phyloP scores from a whole-genome alignment of 2,329 filamentous ascomycete genomes.

The Knoxdaviesia proteae region DNA sequence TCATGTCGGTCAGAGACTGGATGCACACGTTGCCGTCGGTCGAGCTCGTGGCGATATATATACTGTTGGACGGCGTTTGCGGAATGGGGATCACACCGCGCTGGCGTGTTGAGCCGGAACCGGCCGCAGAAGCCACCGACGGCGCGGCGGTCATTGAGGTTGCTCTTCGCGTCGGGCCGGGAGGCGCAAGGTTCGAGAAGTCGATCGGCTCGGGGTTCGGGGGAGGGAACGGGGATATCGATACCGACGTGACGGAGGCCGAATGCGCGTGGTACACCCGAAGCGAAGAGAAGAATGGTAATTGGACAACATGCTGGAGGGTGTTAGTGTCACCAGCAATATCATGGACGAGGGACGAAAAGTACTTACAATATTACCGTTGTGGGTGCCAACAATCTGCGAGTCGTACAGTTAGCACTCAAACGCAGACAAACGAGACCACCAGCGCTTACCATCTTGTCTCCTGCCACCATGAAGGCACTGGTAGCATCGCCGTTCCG shows the following conservation, averaged over 20 bases:
- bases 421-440: too few species aligned
- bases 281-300: conserved; percentile 63
- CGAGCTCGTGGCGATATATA: conserved; percentile 82
- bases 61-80: conserved; percentile 66
- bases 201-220: conserved; percentile 16
- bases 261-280: conserved; percentile 83
- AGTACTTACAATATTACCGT: conserved; percentile 73
- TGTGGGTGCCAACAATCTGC: conserved; percentile 82
- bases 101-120: conserved; percentile 15
- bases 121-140: conserved; percentile 20
- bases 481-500: conserved; percentile 91
- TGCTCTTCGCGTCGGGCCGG: conserved; percentile 8
- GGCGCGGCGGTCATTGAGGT: conserved; percentile 13
- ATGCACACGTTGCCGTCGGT: conserved; percentile 93
- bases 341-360: too few species aligned
- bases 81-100: conserved; percentile 38
- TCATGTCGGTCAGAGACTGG: conserved; percentile 65
- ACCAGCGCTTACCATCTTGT: conserved; percentile 63
- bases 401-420: conserved; percentile 11
- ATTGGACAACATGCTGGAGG: conserved; percentile 57
- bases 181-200: background rate
- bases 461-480: conserved; percentile 70
- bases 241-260: conserved; percentile 74
- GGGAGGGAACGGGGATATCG: conserved; percentile 66
- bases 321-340: conserved; percentile 9